phyloP scores from a whole-genome alignment of 805 yeast species.

The Spathaspora sp. region DNA sequence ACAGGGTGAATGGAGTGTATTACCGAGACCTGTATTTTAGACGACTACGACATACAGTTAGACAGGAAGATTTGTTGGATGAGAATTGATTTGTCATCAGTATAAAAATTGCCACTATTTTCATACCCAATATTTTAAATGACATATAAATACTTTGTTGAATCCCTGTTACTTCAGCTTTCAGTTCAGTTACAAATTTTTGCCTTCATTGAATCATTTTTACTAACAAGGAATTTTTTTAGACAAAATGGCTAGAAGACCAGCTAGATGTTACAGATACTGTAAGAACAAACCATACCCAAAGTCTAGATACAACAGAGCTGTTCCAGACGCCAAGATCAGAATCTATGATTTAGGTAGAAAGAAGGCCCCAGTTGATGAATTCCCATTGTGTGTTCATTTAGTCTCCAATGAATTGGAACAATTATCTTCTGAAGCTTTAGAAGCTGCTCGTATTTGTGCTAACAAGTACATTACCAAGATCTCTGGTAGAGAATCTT shows the following conservation, averaged over 20 bases:
- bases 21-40: neutral
- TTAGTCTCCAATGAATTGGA: conserved; percentile 98
- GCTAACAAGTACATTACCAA: conserved; percentile 99
- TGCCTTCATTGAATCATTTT: neutral
- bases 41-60: neutral
- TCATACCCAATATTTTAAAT: neutral
- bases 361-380: conserved; percentile 99
- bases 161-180: neutral
- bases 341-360: conserved; percentile 99
- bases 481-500: conserved; percentile 96
- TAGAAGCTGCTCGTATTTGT: conserved; percentile 99
- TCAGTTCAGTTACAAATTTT: neutral
- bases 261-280: conserved; percentile 99
- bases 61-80: neutral
- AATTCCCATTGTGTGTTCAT: conserved; percentile 99
- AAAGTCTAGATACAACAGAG: conserved; percentile 99
- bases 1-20: neutral
- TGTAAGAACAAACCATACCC: conserved; percentile 99
- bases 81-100: neutral
- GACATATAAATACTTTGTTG: neutral
- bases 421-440: conserved; percentile 99
- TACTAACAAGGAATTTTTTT: conserved; percentile 20
- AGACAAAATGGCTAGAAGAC: conserved; percentile 98
- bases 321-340: conserved; percentile 99
- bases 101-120: neutral